Evolutionary conservation across 208 protist species (phyloP), one percentile per base, ranked within the genome.

Genomic region (Leishmania braziliensis): DNA sequence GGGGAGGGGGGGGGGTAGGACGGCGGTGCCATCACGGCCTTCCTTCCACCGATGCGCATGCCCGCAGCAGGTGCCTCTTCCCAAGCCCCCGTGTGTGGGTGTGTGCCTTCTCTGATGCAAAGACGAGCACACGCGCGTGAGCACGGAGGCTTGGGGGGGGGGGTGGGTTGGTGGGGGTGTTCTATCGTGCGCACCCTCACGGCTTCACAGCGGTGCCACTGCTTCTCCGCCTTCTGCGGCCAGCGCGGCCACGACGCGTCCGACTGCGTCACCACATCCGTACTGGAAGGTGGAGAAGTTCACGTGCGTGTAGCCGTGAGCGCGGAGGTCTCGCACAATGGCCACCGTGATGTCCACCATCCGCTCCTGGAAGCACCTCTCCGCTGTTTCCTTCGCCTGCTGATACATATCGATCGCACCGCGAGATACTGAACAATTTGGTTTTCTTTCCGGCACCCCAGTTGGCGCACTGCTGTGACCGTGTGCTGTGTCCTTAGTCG

Each of bases 221-320:
- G 8, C 72, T 54, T 48, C 72, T 58, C 51, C 20, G 33, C 72
- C 73, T 76, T 78, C 77, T 50, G 56, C 36, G 39, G 70, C 60
- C 43, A 91, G 68, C 26, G 75, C 33, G 26, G 75, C 56, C 29
- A 84, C 82, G 18, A 89, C 85, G 23, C 76, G 85, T 16, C 80
- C 81, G 12, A 92, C 29, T 1, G 80, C 74, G 39, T 80, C 77
- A 14, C 80, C 80, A 53, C 83, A 86, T 20, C 71, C 83, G 74
- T 89, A 90, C 62, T 79, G 81, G 62, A 89, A 90, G 12, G 82
- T 71, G 23, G 87, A 85, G 75, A 90, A 88, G 77, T 90, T 85
- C 26, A 90, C 26, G 56, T 85, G 83, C 43, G 75, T 48, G 80
- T 89, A 86, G 29, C 86, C 86, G 23, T 5, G 23, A 18, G 62